Evolutionary conservation across 257 asterid species (phyloP).

Genomic region (Capsicum baccatum): DNA sequence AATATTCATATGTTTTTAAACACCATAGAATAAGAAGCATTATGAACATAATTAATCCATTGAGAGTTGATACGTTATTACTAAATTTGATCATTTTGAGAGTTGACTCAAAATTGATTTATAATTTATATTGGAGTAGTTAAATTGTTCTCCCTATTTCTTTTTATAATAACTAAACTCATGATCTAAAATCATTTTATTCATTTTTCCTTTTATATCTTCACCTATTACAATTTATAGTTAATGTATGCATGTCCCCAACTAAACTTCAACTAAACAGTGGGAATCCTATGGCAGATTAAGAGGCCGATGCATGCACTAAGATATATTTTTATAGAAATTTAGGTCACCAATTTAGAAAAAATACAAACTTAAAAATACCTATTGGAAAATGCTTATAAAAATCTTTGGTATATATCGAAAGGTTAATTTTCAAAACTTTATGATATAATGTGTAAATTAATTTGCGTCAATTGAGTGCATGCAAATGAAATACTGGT

Average conservation of each 20-base stretch:
- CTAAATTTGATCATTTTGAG: neutral
- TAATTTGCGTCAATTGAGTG: neutral
- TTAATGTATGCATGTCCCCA: conserved; percentile 22
- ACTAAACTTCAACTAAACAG: conserved; percentile 52
- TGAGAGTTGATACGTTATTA: neutral
- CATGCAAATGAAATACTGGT: neutral
- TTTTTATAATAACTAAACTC: neutral
- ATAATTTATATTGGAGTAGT: conserved; percentile 5
- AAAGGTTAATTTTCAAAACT: neutral
- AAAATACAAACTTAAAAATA: neutral
- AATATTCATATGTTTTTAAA: neutral
- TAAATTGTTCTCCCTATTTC: neutral
- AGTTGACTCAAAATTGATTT: conserved; percentile 1
- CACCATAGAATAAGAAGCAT: neutral
- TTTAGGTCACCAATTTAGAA: neutral
- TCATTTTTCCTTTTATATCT: neutral
- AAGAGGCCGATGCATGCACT: no score
- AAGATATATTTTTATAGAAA: neutral
- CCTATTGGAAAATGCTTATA: neutral
- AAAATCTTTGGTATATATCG: neutral
- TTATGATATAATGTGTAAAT: neutral
- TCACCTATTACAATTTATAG: neutral
- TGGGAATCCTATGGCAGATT: conserved; percentile 46
- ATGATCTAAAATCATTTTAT: neutral
- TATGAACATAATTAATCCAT: neutral